phyloP scores from a whole-genome alignment of 371 early-diverging fungal species.

The Choanephora cucurbitarum region DNA sequence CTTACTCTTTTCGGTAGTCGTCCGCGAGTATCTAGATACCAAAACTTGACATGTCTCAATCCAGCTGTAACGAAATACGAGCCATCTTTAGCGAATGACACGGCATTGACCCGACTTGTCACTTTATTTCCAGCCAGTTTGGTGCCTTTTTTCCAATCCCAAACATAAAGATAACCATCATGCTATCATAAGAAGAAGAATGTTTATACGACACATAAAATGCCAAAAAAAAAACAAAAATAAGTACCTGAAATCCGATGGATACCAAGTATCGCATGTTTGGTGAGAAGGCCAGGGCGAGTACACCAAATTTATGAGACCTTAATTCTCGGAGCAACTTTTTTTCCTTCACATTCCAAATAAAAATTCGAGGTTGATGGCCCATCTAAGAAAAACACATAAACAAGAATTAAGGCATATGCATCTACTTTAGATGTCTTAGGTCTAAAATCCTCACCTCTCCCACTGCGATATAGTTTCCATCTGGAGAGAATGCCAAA shows the following conservation, averaged over 20 bases:
- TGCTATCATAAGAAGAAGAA: conserved; percentile 51
- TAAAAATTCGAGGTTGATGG: conserved; percentile 78
- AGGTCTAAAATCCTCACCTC: conserved; percentile 56
- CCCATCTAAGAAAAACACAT: conserved; percentile 60
- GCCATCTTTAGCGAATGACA: conserved; percentile 71
- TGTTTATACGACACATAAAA: no score
- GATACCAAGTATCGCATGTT: conserved; percentile 75
- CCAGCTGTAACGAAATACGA: conserved; percentile 82
- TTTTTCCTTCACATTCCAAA: conserved; percentile 69
- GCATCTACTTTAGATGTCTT: no score
- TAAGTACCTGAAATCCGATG: conserved; percentile 75
- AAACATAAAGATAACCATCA: conserved; percentile 80
- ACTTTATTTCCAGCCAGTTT: conserved; percentile 72
- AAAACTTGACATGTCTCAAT: conserved; percentile 78
- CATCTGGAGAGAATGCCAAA: conserved; percentile 78
- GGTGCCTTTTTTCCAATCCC: conserved; percentile 77
- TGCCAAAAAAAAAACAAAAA: not conserved
- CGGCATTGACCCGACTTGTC: conserved; percentile 64
- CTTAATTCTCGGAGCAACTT: conserved; percentile 64
- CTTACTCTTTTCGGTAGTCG: conserved; percentile 45
- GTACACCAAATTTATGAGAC: conserved; percentile 83
- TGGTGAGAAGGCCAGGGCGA: conserved; percentile 74
- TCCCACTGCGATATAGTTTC: conserved; percentile 77
- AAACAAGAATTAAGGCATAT: not conserved
- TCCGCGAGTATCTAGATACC: conserved; percentile 68